Base-by-base conservation (phyloP, 208 protist species). In the Leishmania lainsoni region DNA sequence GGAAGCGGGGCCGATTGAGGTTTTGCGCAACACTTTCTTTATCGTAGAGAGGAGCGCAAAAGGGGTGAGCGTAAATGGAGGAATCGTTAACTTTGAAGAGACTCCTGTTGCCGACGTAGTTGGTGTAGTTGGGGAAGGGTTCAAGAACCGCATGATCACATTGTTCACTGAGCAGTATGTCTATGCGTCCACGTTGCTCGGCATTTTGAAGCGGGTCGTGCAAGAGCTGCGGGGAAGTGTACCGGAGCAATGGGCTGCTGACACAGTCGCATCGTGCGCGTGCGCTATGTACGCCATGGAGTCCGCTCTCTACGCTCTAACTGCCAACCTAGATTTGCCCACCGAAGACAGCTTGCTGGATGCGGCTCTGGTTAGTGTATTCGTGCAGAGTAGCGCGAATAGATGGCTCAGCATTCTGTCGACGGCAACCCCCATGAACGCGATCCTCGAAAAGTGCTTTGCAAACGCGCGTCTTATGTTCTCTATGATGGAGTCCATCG, bases 281-380 rank as follows among this genome's bases (percentile, higher is more conserved):
- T 94, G 88, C 76, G 87, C 80, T 71, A 91, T 97, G 76, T 97
- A 96, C 78, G 91, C 89, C 22, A 95, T 97, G 91, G 92, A 97
- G 84, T 93, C 92, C 5, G 82, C 85, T 9, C 76, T 97, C 42
- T 96, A 97, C 79, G 94, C 94, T 8, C 81, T 97, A 45, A 93
- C 90, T 22, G 94, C 94, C 52, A 95, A 94, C 78, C 87, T 95
- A 69, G 94, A 97, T 79, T 78, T 88, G 10, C 90, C 90, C 12
- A 92, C 88, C 12, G 90, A 94, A 61, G 94, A 97, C 73, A 96
- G 92, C 76, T 85, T 97, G 59, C 79, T 97, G 26, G 92, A 97
- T 78, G 90, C 91, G 20, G 87, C 88, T 4, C 75, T 97, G 42
- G 85, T 89, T 48, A 89, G 75, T 49, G 91, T 91, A 0, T 96